phyloP scores from a whole-genome alignment of 208 protist genomes.

The Leishmania major region DNA sequence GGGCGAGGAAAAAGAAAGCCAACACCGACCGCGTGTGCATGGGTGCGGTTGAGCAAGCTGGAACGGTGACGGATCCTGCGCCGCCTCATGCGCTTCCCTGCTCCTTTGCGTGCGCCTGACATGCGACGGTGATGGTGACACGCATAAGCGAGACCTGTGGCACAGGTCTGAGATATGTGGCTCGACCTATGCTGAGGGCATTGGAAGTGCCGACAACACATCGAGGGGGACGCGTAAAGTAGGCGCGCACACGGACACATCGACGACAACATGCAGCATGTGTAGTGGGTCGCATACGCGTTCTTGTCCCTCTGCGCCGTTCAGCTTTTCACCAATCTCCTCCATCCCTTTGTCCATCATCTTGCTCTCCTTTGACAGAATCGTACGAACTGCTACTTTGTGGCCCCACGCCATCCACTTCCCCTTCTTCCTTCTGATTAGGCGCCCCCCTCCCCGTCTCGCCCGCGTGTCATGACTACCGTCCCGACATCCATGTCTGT shows the following conservation, averaged over 20 bases:
- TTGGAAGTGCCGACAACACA: background rate
- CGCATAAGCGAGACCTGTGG: background rate
- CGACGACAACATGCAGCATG: background rate
- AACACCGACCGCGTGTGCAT: no score
- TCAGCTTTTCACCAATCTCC: background rate
- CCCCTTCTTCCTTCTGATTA: background rate
- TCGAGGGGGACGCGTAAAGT: background rate
- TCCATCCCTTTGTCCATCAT: background rate
- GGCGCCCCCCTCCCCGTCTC: background rate
- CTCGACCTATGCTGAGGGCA: background rate
- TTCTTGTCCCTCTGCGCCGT: background rate
- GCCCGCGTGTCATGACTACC: background rate
- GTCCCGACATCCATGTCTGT: background rate
- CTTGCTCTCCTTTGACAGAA: background rate
- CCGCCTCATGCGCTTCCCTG: background rate
- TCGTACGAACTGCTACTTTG: background rate
- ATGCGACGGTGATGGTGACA: background rate
- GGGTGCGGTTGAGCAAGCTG: background rate
- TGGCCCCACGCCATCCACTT: background rate
- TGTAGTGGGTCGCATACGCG: background rate
- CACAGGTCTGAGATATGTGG: background rate
- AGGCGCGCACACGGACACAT: background rate
- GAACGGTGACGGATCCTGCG: no score
- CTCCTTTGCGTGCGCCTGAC: background rate
- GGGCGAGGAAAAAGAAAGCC: no score